Conservation (phyloP, 2,329 filamentous ascomycete species). For the Uncinocarpus reesii region DNA sequence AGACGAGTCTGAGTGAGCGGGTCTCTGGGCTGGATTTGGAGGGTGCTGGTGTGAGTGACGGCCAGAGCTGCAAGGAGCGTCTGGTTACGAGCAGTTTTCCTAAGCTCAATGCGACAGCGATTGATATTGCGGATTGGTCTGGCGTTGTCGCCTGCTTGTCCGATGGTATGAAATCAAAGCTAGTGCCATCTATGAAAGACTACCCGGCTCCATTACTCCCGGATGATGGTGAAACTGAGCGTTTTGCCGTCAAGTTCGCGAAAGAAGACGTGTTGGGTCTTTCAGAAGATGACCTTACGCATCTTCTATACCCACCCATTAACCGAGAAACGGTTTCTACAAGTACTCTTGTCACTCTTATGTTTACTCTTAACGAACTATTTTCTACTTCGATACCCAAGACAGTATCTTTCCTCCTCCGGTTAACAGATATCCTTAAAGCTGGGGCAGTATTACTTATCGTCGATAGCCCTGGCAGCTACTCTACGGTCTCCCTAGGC, state of each 20-base stretch:
- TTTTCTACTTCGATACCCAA: slow-evolving; percentile 66
- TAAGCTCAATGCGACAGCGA: slow-evolving; percentile 46
- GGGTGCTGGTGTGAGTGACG: slow-evolving; percentile 10
- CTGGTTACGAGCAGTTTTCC: neutral
- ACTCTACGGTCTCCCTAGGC: slow-evolving; percentile 69
- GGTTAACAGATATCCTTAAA: slow-evolving; percentile 50
- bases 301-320: slow-evolving; percentile 20
- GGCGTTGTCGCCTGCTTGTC: slow-evolving; percentile 51
- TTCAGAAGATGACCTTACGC: slow-evolving; percentile 31
- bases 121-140: slow-evolving; percentile 76
- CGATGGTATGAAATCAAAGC: slow-evolving; percentile 39
- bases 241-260: slow-evolving; percentile 34
- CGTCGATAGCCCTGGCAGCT: slow-evolving; percentile 86
- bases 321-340: neutral
- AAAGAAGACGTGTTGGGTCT: slow-evolving; percentile 44
- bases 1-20: neutral
- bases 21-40: slow-evolving; percentile 15
- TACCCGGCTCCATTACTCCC: slow-evolving; percentile 26
- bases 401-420: slow-evolving; percentile 66
- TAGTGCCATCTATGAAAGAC: slow-evolving; percentile 23
- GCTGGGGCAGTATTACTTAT: slow-evolving; percentile 63
- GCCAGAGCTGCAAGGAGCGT: neutral
- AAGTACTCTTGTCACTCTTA: slow-evolving; percentile 57
- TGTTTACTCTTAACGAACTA: slow-evolving; percentile 94
- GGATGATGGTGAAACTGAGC: neutral